Base-by-base conservation (phyloP, 106 monocot species). In the Dendrobium nobile region DNA sequence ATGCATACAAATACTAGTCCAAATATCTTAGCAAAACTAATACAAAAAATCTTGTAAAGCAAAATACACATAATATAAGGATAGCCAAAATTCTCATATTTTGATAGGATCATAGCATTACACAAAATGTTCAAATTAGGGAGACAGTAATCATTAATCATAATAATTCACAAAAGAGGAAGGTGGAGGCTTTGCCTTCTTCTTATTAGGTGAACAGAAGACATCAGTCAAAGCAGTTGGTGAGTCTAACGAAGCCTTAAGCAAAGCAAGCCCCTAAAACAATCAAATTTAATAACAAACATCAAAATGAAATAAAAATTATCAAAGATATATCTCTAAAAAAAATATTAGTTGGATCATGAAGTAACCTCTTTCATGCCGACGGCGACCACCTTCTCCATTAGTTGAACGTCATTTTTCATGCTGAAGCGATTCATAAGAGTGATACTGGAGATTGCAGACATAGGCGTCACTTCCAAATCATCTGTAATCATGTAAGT, bases 401-500 rank as follows among this genome's bases (percentile, higher is more conserved):
- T 42, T 0, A 88, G 79, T 18, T 55, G 77, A 6, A 44, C 13
- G 5, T 84, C 85, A 41, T 78, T 82, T 76, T 77, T 82, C 22
- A 84, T 41, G 18, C 67, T 26, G 40, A 86, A 86, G 47, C 79
- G 81, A 56, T 84, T 79, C 0, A 89, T 75, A 2, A 85, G 64
- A 28, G 81, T 72, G 6, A 89, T 58, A 16, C 75, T 54, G 1
- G 86, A 75, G 33, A 84, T 79, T 13, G 45, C 76, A 3, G 86
- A 89, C 83, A 89, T 77, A 8, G 86, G 89, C 15, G 58, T 26
- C 2, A 89, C 80, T 5, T 26, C 55, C 27, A 89, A 41, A 40
- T 88, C 75, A 79, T 89, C 89, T 73, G 75, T 86, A 19, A 88
- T 79, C 81, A 79, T 87, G 44, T 84, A 87, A n/a, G 72, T 81